Conservation (phyloP, 306 rosid genomes). For the Lithocarpus polystachyus region DNA sequence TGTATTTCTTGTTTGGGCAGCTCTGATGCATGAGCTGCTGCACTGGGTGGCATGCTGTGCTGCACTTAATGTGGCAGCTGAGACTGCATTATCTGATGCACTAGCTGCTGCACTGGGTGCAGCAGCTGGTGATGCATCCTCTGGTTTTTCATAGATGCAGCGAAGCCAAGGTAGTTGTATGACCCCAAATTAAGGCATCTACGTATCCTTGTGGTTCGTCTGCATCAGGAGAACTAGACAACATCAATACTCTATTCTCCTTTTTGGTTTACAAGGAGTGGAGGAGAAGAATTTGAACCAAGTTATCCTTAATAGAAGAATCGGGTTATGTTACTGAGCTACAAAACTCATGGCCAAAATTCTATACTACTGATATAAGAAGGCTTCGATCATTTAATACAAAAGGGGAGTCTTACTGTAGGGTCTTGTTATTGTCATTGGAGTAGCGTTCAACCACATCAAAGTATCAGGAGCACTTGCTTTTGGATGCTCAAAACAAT, state of each 20-base stretch:
- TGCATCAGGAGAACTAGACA: constrained; percentile 15
- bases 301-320: too few species aligned
- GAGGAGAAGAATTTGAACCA: too few species aligned
- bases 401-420: constrained; percentile 34
- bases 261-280: too few species aligned
- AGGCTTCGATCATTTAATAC: background rate
- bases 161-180: constrained; percentile 85
- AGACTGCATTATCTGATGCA: too few species aligned
- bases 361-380: background rate
- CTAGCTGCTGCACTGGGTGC: too few species aligned
- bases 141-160: too few species aligned
- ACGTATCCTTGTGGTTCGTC: constrained; percentile 52
- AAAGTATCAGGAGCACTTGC: constrained; percentile 86
- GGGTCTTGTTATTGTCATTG: constrained; percentile 82
- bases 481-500: constrained; percentile 84
- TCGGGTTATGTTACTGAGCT: too few species aligned
- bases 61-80: too few species aligned
- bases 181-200: constrained; percentile 88
- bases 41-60: too few species aligned
- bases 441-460: constrained; percentile 93
- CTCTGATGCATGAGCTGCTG: too few species aligned
- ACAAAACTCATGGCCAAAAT: background rate
- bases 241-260: background rate
- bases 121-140: too few species aligned
- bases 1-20: too few species aligned